Evolutionary conservation across 1,139 yeast genomes (phyloP), one percentile per base, ranked within the genome.

Genomic region (Eremothecium sinecaudum): DNA sequence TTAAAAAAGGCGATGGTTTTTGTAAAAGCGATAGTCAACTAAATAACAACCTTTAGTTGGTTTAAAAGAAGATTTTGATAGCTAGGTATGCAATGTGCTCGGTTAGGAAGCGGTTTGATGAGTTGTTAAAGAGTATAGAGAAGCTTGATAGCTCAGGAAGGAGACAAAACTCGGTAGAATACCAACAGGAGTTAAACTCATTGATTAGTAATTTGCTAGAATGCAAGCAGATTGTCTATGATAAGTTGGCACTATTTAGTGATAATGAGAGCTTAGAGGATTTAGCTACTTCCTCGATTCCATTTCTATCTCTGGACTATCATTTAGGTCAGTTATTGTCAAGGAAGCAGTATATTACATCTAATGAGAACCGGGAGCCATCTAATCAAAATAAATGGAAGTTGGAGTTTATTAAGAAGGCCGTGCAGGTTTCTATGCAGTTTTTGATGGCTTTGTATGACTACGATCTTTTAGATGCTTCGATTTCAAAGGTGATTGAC

Each of bases 251-350:
- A n/a, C 52, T 77, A 18, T 78, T 76, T 55, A 76, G 84, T 47
- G 61, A 61, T 6, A 78, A 78, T 52, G 87, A 79, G 47, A 48
- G 63, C 1, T 43, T 77, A 3, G 72, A 69, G 1, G 87, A 79
- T 44, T 48, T 79, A 14, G 64, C 69, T 34, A 72, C 80, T 2
- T 55, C 62, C 10, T 71, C 79, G 31, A 51, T 79, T 17, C 75
- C 73, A 24, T 76, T 70, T 42, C 51, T 77, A 10, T 59, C 69
- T 9, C 50, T 73, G 1, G 71, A 72, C 38, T 78, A 62, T 48
- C 68, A 73, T 43, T 47, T 75, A 27, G 81, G 71, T 2, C 34
- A 41, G 21, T 34, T 54, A 39, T 39, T 52, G 25, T 43, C 53
- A 2, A 48, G 42, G 36, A 56, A 56, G 35, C 58, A 56, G 46